Conservation (phyloP, 345 rosid genomes). For the Gossypium ekmanianum region DNA sequence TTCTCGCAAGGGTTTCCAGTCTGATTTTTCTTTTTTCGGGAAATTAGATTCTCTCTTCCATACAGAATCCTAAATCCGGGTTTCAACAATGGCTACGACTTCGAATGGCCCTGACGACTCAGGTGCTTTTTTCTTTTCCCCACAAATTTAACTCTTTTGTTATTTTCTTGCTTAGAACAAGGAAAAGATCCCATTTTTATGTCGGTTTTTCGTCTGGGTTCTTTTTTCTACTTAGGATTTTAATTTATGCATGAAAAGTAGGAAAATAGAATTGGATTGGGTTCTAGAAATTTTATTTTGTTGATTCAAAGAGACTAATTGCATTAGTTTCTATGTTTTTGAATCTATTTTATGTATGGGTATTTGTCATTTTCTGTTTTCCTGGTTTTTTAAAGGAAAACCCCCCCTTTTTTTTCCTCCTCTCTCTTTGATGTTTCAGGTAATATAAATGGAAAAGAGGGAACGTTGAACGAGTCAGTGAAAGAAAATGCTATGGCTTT, state of each 20-base stretch:
- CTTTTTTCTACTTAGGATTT: neutral
- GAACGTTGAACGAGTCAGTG: conserved; percentile 23
- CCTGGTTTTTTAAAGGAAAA: neutral
- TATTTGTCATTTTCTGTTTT: neutral
- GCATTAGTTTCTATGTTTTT: neutral
- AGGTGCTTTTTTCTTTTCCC: neutral
- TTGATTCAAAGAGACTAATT: neutral
- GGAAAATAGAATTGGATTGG: neutral
- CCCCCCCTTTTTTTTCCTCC: no score
- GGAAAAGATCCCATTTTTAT: neutral
- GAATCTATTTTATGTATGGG: neutral
- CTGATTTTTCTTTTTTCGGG: neutral
- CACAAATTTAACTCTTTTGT: neutral
- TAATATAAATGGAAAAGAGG: conserved; percentile 24
- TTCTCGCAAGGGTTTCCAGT: conserved; percentile 9
- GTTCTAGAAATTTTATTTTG: neutral
- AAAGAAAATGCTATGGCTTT: conserved; percentile 25
- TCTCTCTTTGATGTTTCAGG: conserved; percentile 21
- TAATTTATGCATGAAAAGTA: neutral
- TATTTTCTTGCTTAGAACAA: neutral
- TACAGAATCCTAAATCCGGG: neutral
- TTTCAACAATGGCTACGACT: conserved; percentile 12
- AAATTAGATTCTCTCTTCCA: neutral
- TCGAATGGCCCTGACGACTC: neutral
- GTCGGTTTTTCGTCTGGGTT: neutral